These are phyloP conservation scores for Fistulina hepatica DNA, from an alignment of 1,284 basidiomycete species.

Conservation along the genomic window DNA sequence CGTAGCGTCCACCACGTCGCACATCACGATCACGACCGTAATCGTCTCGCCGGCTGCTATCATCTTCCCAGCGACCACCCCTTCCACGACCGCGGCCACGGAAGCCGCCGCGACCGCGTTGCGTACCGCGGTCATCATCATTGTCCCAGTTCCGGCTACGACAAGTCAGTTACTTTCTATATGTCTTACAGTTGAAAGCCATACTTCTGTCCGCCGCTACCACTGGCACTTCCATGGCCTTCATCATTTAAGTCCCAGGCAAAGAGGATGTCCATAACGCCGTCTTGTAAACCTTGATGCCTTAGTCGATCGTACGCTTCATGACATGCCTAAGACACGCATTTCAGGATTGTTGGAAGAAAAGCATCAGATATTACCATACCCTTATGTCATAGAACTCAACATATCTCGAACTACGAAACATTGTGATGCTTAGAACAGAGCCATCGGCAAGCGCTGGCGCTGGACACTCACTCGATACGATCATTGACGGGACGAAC, in stretches of 20 bases:
- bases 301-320: conserved; percentile 75
- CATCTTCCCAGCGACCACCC: conserved; percentile 29
- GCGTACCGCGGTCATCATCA: conserved; percentile 1
- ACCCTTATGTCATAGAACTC: conserved; percentile 86
- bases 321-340: conserved; percentile 59
- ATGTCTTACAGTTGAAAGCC: conserved; percentile 3
- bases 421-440: background rate
- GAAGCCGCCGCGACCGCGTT: background rate
- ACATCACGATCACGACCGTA: conserved; percentile 14
- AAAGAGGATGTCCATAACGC: conserved; percentile 78
- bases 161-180: background rate
- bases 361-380: conserved; percentile 4
- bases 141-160: conserved; percentile 9
- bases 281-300: conserved; percentile 71
- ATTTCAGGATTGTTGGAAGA: background rate
- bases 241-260: conserved; percentile 64
- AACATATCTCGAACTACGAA: conserved; percentile 64
- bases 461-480: conserved; percentile 40
- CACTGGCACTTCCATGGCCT: conserved; percentile 19
- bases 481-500: conserved; percentile 59
- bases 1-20: conserved; percentile 19
- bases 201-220: conserved; percentile 28
- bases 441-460: conserved; percentile 8
- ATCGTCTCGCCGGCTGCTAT: conserved; percentile 17
- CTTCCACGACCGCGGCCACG: conserved; percentile 24